phyloP scores from a whole-genome alignment of 352 stramenopile species.

The Pseudoperonospora humuli region DNA sequence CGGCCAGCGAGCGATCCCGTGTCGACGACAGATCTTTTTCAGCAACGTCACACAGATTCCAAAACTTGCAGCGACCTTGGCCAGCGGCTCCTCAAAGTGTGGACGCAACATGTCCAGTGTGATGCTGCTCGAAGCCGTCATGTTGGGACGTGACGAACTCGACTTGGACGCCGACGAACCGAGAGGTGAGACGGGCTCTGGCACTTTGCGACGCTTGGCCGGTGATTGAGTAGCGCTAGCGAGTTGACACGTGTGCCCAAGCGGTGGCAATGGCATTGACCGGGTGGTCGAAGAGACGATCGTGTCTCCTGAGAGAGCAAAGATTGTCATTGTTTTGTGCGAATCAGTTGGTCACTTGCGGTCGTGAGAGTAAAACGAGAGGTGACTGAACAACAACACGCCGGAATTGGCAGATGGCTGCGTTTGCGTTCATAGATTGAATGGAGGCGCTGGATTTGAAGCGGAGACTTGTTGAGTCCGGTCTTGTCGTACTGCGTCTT shows the following conservation, averaged over 20 bases:
- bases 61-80: slow-evolving; percentile 65
- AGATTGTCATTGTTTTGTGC: slow-evolving; percentile 12
- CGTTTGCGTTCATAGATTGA: slow-evolving; percentile 16
- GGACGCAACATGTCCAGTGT: slow-evolving; percentile 75
- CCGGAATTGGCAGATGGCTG: slow-evolving; percentile 17
- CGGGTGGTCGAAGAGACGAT: slow-evolving; percentile 1
- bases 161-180: slow-evolving; percentile 18
- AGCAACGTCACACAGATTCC: slow-evolving; percentile 80
- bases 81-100: slow-evolving; percentile 80
- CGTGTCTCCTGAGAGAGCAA: slow-evolving; percentile 4
- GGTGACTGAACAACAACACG: slow-evolving; percentile 15
- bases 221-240: neutral
- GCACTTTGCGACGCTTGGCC: slow-evolving; percentile 21
- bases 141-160: slow-evolving; percentile 35
- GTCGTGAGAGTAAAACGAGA: slow-evolving; percentile 18
- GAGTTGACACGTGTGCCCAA: slow-evolving; percentile 15
- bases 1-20: slow-evolving; percentile 74
- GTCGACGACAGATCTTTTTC: slow-evolving; percentile 81
- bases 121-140: slow-evolving; percentile 71
- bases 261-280: slow-evolving; percentile 7
- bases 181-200: slow-evolving; percentile 13
- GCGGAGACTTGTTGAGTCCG: slow-evolving; percentile 29
- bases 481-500: slow-evolving; percentile 21
- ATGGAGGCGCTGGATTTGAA: slow-evolving; percentile 27
- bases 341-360: slow-evolving; percentile 9